phyloP scores from a whole-genome alignment of 352 stramenopile species.

The Pythium aristosporum region DNA sequence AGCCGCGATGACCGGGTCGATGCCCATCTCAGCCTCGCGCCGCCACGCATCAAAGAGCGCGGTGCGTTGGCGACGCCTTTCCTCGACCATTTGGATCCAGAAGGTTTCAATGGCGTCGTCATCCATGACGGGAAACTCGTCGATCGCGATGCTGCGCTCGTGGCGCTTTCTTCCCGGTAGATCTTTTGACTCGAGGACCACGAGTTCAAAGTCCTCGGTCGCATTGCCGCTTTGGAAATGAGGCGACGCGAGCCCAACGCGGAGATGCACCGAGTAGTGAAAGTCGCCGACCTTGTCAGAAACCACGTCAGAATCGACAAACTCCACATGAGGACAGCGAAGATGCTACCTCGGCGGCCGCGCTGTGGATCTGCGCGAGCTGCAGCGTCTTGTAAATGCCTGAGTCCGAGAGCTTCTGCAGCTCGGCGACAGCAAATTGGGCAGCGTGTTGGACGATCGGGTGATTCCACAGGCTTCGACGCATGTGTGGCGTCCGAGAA shows the following conservation, averaged over 20 bases:
- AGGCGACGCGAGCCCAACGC: slow-evolving; percentile 59
- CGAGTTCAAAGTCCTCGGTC: slow-evolving; percentile 65
- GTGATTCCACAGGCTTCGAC: slow-evolving; percentile 31
- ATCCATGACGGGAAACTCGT: slow-evolving; percentile 86
- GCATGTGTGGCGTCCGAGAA: slow-evolving; percentile 22
- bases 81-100: slow-evolving; percentile 74
- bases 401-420: slow-evolving; percentile 64
- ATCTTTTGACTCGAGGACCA: slow-evolving; percentile 73
- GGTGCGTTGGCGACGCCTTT: slow-evolving; percentile 32
- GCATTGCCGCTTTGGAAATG: slow-evolving; percentile 61
- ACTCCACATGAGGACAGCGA: neutral
- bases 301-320: neutral
- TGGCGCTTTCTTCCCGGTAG: slow-evolving; percentile 2
- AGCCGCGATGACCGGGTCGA: slow-evolving; percentile 15
- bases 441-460: slow-evolving; percentile 45
- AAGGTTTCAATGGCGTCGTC: slow-evolving; percentile 74
- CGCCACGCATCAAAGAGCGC: slow-evolving; percentile 54
- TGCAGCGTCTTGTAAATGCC: slow-evolving; percentile 68
- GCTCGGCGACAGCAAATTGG: slow-evolving; percentile 60
- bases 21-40: slow-evolving; percentile 15
- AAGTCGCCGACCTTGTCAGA: slow-evolving; percentile 60
- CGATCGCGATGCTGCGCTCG: slow-evolving; percentile 69
- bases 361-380: slow-evolving; percentile 48
- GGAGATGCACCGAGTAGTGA: slow-evolving; percentile 77
- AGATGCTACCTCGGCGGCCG: slow-evolving; percentile 44